Evolutionary conservation across 164 flowering plant genomes (phyloP).

Genomic region (Liquidambar formosana): DNA sequence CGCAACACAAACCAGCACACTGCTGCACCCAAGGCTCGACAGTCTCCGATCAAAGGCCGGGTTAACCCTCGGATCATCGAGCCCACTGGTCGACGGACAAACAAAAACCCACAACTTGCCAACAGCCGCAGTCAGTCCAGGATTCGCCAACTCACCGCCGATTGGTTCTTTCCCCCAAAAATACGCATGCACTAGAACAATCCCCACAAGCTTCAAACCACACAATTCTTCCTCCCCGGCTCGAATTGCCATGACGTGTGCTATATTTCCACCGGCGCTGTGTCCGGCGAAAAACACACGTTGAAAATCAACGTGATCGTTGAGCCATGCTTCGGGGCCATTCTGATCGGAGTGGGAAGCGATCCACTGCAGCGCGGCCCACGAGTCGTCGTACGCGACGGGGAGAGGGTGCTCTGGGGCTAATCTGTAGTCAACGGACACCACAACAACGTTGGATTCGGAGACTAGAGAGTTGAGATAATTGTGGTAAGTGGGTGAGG

Average conservation of each 20-base stretch:
- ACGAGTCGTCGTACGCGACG: slow-evolving; percentile 21
- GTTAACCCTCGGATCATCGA: slow-evolving; percentile 11
- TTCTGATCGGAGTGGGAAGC: not conserved
- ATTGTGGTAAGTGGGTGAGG: slow-evolving; percentile 22
- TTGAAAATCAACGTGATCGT: not conserved
- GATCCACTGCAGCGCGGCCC: no score
- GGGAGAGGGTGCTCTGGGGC: slow-evolving; percentile 31
- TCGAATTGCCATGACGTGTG: not conserved
- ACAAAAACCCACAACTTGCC: not conserved
- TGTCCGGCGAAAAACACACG: not conserved
- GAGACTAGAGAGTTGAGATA: slow-evolving; percentile 16
- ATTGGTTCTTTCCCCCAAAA: slow-evolving; percentile 6
- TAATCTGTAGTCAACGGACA: slow-evolving; percentile 33
- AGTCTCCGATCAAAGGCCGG: slow-evolving; percentile 7
- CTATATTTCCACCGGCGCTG: slow-evolving; percentile 1
- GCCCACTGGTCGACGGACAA: slow-evolving; percentile 14
- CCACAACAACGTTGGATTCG: slow-evolving; percentile 23
- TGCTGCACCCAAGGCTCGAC: slow-evolving; percentile 12
- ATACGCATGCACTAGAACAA: slow-evolving; percentile 19
- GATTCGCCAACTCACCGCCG: no score
- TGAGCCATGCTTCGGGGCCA: not conserved
- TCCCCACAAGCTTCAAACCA: slow-evolving; percentile 3
- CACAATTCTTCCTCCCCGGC: not conserved
- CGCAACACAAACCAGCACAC: slow-evolving; percentile 18
- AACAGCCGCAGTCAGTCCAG: not conserved